Percentiles rank a stretch among this genome's conserved stretches.
Conservation (phyloP, 1,139 yeast species). For the Geotrichum candidum region DNA sequence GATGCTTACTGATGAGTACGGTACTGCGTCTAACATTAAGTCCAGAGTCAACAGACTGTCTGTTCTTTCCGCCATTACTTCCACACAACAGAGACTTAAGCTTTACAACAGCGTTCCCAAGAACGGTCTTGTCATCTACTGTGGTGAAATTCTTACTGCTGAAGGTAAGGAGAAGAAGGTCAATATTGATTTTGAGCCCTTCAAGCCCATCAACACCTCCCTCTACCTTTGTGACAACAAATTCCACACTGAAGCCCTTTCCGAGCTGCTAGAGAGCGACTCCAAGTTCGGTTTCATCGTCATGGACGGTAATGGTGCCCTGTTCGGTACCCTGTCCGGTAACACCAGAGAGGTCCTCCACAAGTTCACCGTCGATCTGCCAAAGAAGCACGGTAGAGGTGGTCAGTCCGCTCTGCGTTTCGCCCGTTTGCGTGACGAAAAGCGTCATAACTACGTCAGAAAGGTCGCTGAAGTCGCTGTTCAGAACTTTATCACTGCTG, state of each 20-base stretch:
- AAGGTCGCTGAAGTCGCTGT: slow-evolving; percentile 98
- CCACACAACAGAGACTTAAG: slow-evolving; percentile 93
- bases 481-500: slow-evolving; percentile 87
- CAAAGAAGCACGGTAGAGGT: slow-evolving; percentile 99
- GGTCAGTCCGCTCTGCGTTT: slow-evolving; percentile 99
- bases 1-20: slow-evolving; percentile 96
- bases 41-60: slow-evolving; percentile 95
- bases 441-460: slow-evolving; percentile 96
- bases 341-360: slow-evolving; percentile 94
- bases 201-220: slow-evolving; percentile 96
- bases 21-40: slow-evolving; percentile 96
- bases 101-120: slow-evolving; percentile 84
- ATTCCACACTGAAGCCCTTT: slow-evolving; percentile 93
- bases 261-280: slow-evolving; percentile 90
- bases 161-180: slow-evolving; percentile 96
- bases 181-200: slow-evolving; percentile 92
- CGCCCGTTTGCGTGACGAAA: slow-evolving; percentile 97
- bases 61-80: slow-evolving; percentile 91
- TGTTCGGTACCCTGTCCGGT: slow-evolving; percentile 94
- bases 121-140: slow-evolving; percentile 90
- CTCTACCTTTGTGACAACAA: slow-evolving; percentile 94
- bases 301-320: slow-evolving; percentile 98
- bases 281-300: slow-evolving; percentile 94
- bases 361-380: slow-evolving; percentile 93
- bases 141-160: slow-evolving; percentile 96